phyloP scores from a whole-genome alignment of 2,329 filamentous ascomycete genomes.

The Knufia fluminis region DNA sequence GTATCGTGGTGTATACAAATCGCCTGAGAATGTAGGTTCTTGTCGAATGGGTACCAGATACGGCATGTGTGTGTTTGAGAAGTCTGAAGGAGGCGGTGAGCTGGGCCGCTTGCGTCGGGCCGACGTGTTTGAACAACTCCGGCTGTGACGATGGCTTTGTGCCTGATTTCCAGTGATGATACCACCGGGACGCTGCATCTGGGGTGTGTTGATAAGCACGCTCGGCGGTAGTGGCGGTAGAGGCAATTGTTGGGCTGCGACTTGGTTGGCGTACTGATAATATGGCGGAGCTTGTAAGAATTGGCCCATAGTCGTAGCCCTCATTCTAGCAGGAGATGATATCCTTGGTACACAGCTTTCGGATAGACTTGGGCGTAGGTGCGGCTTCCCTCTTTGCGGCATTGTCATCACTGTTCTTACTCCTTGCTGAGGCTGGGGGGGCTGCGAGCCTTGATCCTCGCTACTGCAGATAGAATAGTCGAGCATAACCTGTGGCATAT shows the following conservation, averaged over 20 bases:
- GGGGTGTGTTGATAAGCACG: slow-evolving; percentile 1
- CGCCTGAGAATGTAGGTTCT: slow-evolving; percentile 3
- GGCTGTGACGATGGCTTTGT: background rate
- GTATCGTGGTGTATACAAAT: slow-evolving; percentile 8
- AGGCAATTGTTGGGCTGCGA: background rate
- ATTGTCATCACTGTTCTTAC: slow-evolving; percentile 2
- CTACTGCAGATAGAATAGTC: background rate
- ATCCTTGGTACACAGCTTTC: slow-evolving; percentile 4
- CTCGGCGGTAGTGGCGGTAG: slow-evolving; percentile 4
- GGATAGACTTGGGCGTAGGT: slow-evolving; percentile 5
- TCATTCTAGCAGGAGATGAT: slow-evolving; percentile 4
- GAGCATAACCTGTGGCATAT: background rate
- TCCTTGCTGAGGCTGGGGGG: background rate
- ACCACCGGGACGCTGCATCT: background rate
- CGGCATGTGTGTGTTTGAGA: background rate
- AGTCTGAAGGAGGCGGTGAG: slow-evolving; percentile 8
- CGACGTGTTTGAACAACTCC: background rate
- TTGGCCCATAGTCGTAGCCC: background rate
- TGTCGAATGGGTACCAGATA: slow-evolving; percentile 7
- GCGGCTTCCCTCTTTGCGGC: slow-evolving; percentile 4
- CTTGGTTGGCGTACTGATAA: background rate
- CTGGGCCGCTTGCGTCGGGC: background rate
- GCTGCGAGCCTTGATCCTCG: background rate
- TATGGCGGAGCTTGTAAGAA: background rate
- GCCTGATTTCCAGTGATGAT: background rate